Evolutionary conservation across 2,329 filamentous ascomycete species (phyloP).

Genomic region (Alternaria burnsii): DNA sequence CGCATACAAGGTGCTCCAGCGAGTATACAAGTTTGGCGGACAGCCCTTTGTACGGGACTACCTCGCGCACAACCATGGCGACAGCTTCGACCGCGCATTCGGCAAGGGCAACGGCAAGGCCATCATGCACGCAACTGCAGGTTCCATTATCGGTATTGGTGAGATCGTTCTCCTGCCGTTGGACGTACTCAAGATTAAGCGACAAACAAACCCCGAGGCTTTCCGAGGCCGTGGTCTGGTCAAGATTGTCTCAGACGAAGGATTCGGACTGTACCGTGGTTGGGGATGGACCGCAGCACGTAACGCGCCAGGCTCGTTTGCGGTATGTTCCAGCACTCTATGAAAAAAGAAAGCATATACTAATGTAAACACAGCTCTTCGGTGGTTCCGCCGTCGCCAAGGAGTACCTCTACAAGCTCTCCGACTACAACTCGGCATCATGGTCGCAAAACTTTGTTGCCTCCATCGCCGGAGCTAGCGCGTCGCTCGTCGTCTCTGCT

Average conservation of each 20-base stretch:
- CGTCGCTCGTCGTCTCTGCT: slow-evolving; percentile 96
- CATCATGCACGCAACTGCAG: slow-evolving; percentile 95
- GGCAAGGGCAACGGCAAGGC: slow-evolving; percentile 98
- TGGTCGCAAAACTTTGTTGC: slow-evolving; percentile 98
- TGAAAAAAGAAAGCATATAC: not conserved
- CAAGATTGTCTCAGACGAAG: slow-evolving; percentile 90
- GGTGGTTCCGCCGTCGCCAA: slow-evolving; percentile 97
- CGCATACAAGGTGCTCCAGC: slow-evolving; percentile 96
- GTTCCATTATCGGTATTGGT: slow-evolving; percentile 93
- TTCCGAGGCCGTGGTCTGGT: slow-evolving; percentile 93
- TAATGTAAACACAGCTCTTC: slow-evolving; percentile 72
- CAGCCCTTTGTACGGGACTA: slow-evolving; percentile 95
- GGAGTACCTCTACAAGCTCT: slow-evolving; percentile 88
- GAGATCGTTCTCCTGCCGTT: slow-evolving; percentile 95
- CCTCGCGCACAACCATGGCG: slow-evolving; percentile 79
- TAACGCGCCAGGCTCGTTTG: slow-evolving; percentile 96
- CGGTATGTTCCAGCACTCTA: slow-evolving; percentile 66
- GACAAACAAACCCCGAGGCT: slow-evolving; percentile 97
- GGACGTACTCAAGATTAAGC: slow-evolving; percentile 99
- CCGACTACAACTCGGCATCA: slow-evolving; percentile 92
- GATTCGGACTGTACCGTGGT: slow-evolving; percentile 92
- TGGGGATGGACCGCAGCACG: slow-evolving; percentile 98
- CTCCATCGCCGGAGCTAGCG: slow-evolving; percentile 92
- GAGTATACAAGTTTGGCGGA: slow-evolving; percentile 98
- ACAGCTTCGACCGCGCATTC: slow-evolving; percentile 86